phyloP scores from a whole-genome alignment of 2,329 filamentous ascomycete species.

The Aspergillus nomiae region DNA sequence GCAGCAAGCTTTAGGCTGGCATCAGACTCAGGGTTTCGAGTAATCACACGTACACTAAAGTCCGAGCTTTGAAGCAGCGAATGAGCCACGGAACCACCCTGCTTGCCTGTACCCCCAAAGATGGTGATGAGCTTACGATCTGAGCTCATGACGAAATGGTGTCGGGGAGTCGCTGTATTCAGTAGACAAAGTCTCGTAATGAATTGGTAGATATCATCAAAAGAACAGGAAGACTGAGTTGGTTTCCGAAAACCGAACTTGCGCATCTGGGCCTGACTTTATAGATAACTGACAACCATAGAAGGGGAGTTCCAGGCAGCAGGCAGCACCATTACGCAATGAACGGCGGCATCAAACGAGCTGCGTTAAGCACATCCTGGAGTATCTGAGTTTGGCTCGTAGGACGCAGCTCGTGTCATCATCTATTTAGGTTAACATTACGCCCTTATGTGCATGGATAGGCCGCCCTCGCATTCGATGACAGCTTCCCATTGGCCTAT shows the following conservation, averaged over 20 bases:
- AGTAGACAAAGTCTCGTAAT: not conserved
- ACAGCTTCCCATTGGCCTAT: not conserved
- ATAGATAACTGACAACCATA: not conserved
- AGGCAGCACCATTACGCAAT: not conserved
- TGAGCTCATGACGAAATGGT: not conserved
- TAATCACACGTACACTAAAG: slow-evolving; percentile 30
- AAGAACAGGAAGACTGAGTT: not conserved
- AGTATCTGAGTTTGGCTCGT: not conserved
- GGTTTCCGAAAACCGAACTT: not conserved
- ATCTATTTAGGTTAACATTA: not conserved
- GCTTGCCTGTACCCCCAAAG: slow-evolving; percentile 23
- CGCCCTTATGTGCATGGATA: not conserved
- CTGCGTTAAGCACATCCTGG: not conserved
- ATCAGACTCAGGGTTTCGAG: slow-evolving; percentile 27
- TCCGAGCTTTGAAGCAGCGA: slow-evolving; percentile 26
- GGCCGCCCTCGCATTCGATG: not conserved
- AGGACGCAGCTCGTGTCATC: not conserved
- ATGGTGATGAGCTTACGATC: slow-evolving; percentile 8
- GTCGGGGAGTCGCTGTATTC: not conserved
- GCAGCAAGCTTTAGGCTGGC: slow-evolving; percentile 21
- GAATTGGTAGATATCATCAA: not conserved
- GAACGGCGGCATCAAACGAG: not conserved
- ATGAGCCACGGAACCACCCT: slow-evolving; percentile 31
- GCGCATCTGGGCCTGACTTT: not conserved
- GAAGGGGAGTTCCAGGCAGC: too few relatives aligned